A percentile compares a stretch with the other conserved stretches of the same genome.
phyloP scores from a whole-genome alignment of 257 asterid species.

The Solanum bukasovii region DNA sequence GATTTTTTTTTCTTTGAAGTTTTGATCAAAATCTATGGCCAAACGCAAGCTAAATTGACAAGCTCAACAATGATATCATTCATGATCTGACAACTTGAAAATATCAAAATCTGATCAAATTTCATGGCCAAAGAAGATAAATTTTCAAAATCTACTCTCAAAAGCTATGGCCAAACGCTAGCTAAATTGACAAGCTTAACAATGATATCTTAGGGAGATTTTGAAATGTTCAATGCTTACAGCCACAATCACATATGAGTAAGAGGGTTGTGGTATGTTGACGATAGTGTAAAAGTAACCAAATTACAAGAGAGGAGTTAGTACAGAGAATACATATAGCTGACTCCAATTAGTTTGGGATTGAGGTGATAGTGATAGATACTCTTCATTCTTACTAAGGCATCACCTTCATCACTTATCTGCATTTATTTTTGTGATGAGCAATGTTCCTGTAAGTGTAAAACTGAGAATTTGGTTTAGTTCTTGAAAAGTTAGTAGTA shows the following conservation, averaged over 20 bases:
- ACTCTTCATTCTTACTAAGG: neutral
- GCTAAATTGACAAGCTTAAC: neutral
- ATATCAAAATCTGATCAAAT: neutral
- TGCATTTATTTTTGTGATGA: neutral
- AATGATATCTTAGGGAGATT: neutral
- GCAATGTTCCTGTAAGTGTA: neutral
- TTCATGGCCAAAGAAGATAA: neutral
- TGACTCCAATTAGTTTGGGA: neutral
- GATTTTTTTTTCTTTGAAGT: too few species aligned
- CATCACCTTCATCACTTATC: neutral
- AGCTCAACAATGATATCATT: neutral
- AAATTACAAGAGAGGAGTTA: neutral
- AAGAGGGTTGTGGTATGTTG: neutral
- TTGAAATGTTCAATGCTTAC: neutral
- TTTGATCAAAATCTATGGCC: neutral
- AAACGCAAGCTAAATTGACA: neutral
- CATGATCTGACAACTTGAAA: neutral
- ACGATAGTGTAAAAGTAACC: neutral
- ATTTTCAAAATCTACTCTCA: neutral
- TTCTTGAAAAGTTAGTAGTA: neutral
- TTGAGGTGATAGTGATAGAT: neutral
- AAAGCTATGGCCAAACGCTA: neutral
- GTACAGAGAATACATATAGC: neutral
- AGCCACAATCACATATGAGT: neutral
- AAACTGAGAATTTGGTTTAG: neutral